Percentiles rank a stretch among this genome's conserved stretches.
Evolutionary conservation across 257 asterid genomes (phyloP).

Genomic region (Scutellaria galericulata): DNA sequence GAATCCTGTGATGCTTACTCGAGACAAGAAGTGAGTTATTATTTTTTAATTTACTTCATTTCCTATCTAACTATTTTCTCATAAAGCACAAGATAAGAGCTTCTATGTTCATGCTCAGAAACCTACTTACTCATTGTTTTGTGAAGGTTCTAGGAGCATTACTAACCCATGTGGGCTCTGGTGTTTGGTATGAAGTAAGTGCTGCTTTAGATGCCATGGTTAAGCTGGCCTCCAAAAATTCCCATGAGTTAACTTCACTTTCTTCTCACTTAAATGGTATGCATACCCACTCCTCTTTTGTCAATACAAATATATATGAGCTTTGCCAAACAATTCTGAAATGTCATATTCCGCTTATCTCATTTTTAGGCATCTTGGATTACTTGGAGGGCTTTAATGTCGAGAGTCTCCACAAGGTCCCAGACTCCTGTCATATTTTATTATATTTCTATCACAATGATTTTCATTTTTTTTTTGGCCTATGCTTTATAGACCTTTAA

Average conservation of each 20-base stretch:
- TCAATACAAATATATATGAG: conserved; percentile 15
- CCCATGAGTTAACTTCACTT: conserved; percentile 73
- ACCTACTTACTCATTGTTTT: conserved; percentile 29
- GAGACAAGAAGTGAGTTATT: conserved; percentile 78
- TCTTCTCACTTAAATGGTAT: conserved; percentile 77
- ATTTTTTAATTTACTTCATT: conserved; percentile 23
- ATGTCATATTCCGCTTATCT: conserved; percentile 28
- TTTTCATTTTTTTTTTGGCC: conserved; percentile 17
- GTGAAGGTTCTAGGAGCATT: conserved; percentile 84
- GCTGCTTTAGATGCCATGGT: conserved; percentile 79
- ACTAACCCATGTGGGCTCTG: conserved; percentile 85
- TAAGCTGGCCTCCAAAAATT: conserved; percentile 61
- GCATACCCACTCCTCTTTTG: conserved; percentile 25
- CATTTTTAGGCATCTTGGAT: conserved; percentile 78
- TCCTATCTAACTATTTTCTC: conserved; percentile 5
- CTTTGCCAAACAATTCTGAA: conserved; percentile 9
- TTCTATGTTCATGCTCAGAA: conserved; percentile 38
- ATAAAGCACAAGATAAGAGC: conserved; percentile 20
- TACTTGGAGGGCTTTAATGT: conserved; percentile 77
- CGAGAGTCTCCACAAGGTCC: conserved; percentile 79
- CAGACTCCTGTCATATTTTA: background rate
- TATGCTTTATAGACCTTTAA: conserved; percentile 26
- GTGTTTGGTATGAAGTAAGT: conserved; percentile 68
- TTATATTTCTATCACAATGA: conserved; percentile 26
- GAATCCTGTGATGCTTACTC: conserved; percentile 67